These are phyloP conservation scores for Kodamaea ohmeri DNA, from an alignment of 1,139 yeast species.

Conservation along the genomic window DNA sequence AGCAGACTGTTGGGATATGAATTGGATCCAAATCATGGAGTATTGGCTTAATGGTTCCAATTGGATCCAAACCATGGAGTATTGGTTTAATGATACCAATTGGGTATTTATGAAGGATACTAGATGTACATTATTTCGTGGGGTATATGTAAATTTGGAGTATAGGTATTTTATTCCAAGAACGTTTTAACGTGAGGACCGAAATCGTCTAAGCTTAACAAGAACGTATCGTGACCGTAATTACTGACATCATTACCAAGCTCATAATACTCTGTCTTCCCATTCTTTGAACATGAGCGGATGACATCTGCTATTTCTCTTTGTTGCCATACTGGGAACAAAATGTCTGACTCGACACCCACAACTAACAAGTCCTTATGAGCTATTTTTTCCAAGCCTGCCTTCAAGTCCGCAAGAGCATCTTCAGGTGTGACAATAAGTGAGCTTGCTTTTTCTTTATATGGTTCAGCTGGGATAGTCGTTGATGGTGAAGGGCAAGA, in stretches of 20 bases:
- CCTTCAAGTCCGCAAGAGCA: slow-evolving; percentile 55
- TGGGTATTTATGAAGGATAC: too few relatives aligned
- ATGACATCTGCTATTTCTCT: slow-evolving; percentile 70
- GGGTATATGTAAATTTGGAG: too few relatives aligned
- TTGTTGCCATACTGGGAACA: slow-evolving; percentile 96
- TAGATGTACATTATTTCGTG: background rate
- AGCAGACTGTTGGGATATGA: slow-evolving; percentile 61
- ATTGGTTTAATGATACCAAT: background rate
- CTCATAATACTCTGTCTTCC: slow-evolving; percentile 60
- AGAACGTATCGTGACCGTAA: slow-evolving; percentile 89
- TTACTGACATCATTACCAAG: slow-evolving; percentile 71
- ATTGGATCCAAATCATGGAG: slow-evolving; percentile 57
- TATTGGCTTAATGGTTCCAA: slow-evolving; percentile 32
- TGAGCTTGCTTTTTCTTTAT: slow-evolving; percentile 45
- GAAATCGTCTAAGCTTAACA: slow-evolving; percentile 72
- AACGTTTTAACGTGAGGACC: slow-evolving; percentile 74
- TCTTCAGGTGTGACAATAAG: slow-evolving; percentile 48
- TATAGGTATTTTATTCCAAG: slow-evolving; percentile 29
- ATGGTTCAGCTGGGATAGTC: slow-evolving; percentile 54
- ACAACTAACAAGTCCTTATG: slow-evolving; percentile 70
- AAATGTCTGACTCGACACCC: slow-evolving; percentile 88
- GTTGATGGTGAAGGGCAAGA: slow-evolving; percentile 15
- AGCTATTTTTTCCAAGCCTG: slow-evolving; percentile 64
- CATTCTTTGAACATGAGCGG: slow-evolving; percentile 24
- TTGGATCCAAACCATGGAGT: background rate